Evolutionary conservation across 2,329 filamentous ascomycete species (phyloP).

Genomic region (Talaromyces amestolkiae): DNA sequence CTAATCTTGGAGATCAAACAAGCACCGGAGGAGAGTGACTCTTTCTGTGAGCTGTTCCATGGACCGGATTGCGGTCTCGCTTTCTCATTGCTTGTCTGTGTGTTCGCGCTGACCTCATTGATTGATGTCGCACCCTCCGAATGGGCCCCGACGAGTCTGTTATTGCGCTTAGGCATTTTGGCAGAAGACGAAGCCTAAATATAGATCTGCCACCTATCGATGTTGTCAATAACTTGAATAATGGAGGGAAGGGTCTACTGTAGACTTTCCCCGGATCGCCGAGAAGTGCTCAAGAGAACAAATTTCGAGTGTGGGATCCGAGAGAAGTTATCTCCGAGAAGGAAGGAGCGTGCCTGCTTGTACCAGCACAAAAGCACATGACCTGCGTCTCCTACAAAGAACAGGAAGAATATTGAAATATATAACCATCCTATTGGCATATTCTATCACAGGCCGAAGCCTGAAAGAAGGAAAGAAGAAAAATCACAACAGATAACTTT

Average conservation of each 20-base stretch:
- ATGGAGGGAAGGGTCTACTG: neutral
- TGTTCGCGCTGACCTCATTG: constrained; percentile 23
- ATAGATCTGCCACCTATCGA: neutral
- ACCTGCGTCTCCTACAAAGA: neutral
- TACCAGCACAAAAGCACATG: neutral
- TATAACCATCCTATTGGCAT: constrained; percentile 17
- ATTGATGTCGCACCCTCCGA: constrained; percentile 27
- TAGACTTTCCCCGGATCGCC: neutral
- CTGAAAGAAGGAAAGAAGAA: neutral
- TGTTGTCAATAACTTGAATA: neutral
- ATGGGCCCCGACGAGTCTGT: constrained; percentile 26
- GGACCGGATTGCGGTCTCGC: constrained; percentile 25
- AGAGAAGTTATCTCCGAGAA: neutral
- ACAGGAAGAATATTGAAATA: neutral
- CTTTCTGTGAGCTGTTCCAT: constrained; percentile 9
- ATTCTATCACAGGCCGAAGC: constrained; percentile 9
- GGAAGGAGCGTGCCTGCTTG: neutral
- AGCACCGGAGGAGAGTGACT: neutral
- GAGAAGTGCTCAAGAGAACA: neutral
- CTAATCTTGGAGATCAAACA: constrained; percentile 27
- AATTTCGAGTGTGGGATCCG: no score
- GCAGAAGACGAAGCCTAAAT: neutral
- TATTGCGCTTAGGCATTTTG: constrained; percentile 21
- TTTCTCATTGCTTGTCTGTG: constrained; percentile 20
- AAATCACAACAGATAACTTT: constrained; percentile 13